phyloP scores from a whole-genome alignment of 805 yeast species.

The Candida fluviatilis region DNA sequence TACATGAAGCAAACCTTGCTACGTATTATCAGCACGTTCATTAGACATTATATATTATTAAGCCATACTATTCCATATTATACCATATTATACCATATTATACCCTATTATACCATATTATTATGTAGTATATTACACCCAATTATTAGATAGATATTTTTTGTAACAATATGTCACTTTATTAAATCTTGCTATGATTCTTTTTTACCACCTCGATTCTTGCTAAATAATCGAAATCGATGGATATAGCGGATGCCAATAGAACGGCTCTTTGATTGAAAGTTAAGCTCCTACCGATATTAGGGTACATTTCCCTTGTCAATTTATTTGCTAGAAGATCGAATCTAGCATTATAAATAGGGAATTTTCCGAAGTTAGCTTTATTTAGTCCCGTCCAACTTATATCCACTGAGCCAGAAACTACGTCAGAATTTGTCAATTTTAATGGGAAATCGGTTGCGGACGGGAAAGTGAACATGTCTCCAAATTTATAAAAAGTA shows the following conservation, averaged over 20 bases:
- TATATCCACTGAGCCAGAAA: neutral
- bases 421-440: neutral
- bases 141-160: too few relatives aligned
- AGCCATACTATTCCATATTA: too few relatives aligned
- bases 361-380: neutral
- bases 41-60: too few relatives aligned
- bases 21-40: too few relatives aligned
- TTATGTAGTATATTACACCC: too few relatives aligned
- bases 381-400: neutral
- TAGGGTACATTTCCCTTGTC: neutral
- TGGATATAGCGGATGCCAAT: conserved; percentile 82
- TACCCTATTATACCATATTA: too few relatives aligned
- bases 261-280: conserved; percentile 82
- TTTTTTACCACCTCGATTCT: conserved; percentile 29
- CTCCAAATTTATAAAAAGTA: neutral
- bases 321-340: neutral
- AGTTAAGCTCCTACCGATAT: neutral
- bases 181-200: too few relatives aligned
- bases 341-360: neutral
- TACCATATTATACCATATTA: too few relatives aligned
- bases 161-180: too few relatives aligned
- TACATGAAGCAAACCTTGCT: too few relatives aligned
- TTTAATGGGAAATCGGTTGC: neutral
- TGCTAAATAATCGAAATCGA: conserved; percentile 96
- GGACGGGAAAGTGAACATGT: neutral